Evolutionary conservation across 2,329 filamentous ascomycete genomes (phyloP), one percentile per base, ranked within the genome.

Genomic region (Ophiocordyceps robertsii): DNA sequence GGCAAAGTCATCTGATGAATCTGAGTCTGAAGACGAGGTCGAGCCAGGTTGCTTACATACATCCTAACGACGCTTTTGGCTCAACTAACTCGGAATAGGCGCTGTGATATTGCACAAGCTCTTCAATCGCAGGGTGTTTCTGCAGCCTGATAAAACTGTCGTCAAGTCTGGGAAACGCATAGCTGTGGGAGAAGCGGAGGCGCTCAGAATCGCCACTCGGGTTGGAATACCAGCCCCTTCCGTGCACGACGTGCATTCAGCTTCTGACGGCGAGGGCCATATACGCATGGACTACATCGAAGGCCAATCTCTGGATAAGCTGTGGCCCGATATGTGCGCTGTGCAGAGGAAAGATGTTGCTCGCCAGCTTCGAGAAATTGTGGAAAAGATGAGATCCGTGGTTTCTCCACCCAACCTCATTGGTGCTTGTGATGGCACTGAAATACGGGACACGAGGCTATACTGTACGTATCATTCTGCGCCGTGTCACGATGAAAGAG

Each of bases 231-330:
- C 52, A 9, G 54, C 45, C 2, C 56, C 56, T 9, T 30, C 27
- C 32, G 49, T 55, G 7, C 45, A 48, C 37, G 38, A 47, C 3
- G 44, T 38, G 29, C 29, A 51, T 29, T 40, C 24, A 8, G 47
- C 43, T 13, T 29, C 47, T 12, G 47, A 56, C 13, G 51, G 52
- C 6, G 13, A 48, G 14, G 38, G 32, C n/a, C 42, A 33, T 33
- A 54, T 57, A 29, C 17, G 40, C 2, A 58, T 60, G 55, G 44
- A 43, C 5, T 55, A 55, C 29, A 44, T 57, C 16, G 21, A 50
- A 37, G 54, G 57, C 3, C 36, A 55, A 38, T 37, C 46, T 4
- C 56, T 59, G 11, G 46, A 53, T n/a, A 42, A 51, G 13, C 19
- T 54, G 2, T 58, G 56, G 57, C 46, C 48, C 1, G 40, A 43